phyloP scores from a whole-genome alignment of 768 basidiomycete species.

The Cystofilobasidium macerans region DNA sequence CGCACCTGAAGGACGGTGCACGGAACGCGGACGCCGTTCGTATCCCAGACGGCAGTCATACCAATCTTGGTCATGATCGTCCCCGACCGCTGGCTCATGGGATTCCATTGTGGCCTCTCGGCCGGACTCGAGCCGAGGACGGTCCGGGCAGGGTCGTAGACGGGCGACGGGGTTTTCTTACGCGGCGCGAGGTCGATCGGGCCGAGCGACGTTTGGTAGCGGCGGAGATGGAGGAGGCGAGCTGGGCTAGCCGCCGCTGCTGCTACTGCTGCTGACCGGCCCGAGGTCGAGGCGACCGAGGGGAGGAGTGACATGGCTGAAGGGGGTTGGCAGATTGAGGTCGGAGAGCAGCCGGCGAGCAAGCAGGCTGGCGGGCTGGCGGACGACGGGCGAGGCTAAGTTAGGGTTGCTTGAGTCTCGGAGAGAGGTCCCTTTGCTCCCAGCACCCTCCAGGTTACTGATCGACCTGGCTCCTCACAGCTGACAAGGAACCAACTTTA shows the following conservation, averaged over 20 bases:
- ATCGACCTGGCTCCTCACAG: no score
- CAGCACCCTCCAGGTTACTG: no score
- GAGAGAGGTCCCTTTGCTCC: no score
- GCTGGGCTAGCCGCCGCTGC: no score
- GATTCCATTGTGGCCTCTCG: slow-evolving; percentile 54
- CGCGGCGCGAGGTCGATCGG: neutral
- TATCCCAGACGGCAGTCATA: slow-evolving; percentile 88
- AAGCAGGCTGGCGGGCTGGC: no score
- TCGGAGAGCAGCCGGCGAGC: neutral
- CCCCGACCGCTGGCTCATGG: slow-evolving; percentile 76
- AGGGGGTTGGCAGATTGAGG: neutral
- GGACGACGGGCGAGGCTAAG: no score
- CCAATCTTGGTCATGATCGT: slow-evolving; percentile 90
- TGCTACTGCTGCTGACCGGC: no score
- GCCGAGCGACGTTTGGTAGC: no score
- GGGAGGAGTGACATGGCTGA: neutral
- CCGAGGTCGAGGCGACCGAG: neutral
- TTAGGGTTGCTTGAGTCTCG: no score
- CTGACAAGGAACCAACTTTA: no score
- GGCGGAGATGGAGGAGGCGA: no score
- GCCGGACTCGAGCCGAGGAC: neutral
- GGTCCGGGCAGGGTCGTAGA: slow-evolving; percentile 9
- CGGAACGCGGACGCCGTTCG: slow-evolving; percentile 73
- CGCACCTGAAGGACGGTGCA: slow-evolving; percentile 88
- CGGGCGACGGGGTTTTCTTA: neutral